A percentile compares a stretch with the other conserved stretches of the same genome.
Evolutionary conservation across 768 basidiomycete species (phyloP).

Genomic region (Leccinum variicolor): DNA sequence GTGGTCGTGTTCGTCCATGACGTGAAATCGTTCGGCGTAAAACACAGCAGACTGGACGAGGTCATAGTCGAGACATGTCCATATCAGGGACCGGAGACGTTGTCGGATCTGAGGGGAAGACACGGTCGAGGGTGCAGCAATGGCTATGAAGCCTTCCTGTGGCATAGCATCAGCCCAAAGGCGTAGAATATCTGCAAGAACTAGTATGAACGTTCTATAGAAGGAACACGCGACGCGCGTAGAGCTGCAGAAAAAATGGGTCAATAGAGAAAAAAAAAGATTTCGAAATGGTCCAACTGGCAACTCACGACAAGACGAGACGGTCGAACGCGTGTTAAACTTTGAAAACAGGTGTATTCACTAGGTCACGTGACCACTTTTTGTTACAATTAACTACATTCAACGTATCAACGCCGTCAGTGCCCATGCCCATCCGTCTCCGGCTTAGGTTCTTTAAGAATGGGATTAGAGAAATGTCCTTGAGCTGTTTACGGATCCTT

Average conservation of each 20-base stretch:
- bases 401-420: slow-evolving; percentile 30
- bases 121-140: slow-evolving; percentile 30
- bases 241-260: slow-evolving; percentile 3
- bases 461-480: slow-evolving; percentile 12
- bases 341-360: slow-evolving; percentile 17
- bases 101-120: slow-evolving; percentile 58
- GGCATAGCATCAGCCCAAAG: slow-evolving; percentile 48
- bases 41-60: slow-evolving; percentile 80
- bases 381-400: not conserved
- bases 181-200: slow-evolving; percentile 26
- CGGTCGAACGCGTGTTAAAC: slow-evolving; percentile 20
- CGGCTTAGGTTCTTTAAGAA: slow-evolving; percentile 58
- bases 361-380: slow-evolving; percentile 28
- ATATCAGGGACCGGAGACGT: slow-evolving; percentile 71
- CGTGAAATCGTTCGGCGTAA: slow-evolving; percentile 83
- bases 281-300: slow-evolving; percentile 21
- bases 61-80: slow-evolving; percentile 82
- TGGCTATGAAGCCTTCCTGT: slow-evolving; percentile 42
- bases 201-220: slow-evolving; percentile 14
- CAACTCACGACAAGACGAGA: slow-evolving; percentile 4
- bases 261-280: slow-evolving; percentile 8
- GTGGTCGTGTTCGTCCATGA: slow-evolving; percentile 67
- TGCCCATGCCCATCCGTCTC: slow-evolving; percentile 78
- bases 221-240: slow-evolving; percentile 8
- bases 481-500: slow-evolving; percentile 28